Evolutionary conservation across 2,329 filamentous ascomycete species (phyloP), one percentile per base, ranked within the genome.

Genomic region (Acrodontium crateriforme): DNA sequence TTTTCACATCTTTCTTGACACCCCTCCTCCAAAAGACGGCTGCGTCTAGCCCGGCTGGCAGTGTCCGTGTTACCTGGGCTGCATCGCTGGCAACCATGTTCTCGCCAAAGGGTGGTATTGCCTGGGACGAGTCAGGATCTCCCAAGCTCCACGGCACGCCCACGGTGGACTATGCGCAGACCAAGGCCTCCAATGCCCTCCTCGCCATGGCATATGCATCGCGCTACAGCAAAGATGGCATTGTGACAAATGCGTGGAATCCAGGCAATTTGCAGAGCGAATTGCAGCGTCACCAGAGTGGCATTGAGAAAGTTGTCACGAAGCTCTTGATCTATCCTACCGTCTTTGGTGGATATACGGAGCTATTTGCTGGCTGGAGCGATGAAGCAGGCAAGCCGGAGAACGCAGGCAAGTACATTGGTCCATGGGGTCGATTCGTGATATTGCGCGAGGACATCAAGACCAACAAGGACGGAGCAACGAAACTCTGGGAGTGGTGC

Each of bases 401-500:
- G 36, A 42, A 45, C 16, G 39, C 32, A 20, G 46, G 41, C 7
- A 35, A 25, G 29, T 53, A 50, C 23, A 33, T 51, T n/a, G 38
- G 41, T 16, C 51, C 51, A 11, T 53, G 51, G 51, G 50, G 51
- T 2, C 30, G 46, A 11, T 39, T 53, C 23, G 48, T 44, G 2
- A 30, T 16, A 9, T 38, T 50, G 26, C 40, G 50, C 21, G 10
- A 11, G 1, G 50, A 47, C 28, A 31, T 58, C 10, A 31, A 35
- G 13, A 41, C 52, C 9, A 51, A 46, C n/a, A 41, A 45, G 14
- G 46, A 40, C 6, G 18, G 32, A 40, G 17, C 47, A 25, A 32
- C 36, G 35, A 51, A 48, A 39, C 49, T 61, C 25, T 60, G 53
- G 54, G 46, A 52, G 24, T 59, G 53, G 49, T 55, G 50, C 39